A percentile compares a stretch with the other conserved stretches of the same genome.
These are phyloP conservation scores for Tulasnella calospora DNA, from an alignment of 768 basidiomycete genomes.

Conservation along the genomic window DNA sequence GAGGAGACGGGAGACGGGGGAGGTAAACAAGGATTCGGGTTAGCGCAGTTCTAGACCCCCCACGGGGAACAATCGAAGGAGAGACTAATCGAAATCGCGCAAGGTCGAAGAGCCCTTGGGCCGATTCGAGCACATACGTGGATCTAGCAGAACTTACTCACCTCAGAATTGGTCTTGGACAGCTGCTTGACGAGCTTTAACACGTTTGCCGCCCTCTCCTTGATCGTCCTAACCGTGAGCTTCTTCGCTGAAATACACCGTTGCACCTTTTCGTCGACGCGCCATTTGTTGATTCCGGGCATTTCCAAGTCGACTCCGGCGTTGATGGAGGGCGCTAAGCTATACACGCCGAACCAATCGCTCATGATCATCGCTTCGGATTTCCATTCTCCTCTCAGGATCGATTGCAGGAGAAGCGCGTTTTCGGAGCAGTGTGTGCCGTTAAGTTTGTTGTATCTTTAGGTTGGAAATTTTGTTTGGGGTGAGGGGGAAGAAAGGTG, in stretches of 20 bases:
- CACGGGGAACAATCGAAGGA: constrained; percentile 39
- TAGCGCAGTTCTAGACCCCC: neutral
- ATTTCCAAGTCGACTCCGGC: constrained; percentile 63
- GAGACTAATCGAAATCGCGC: neutral
- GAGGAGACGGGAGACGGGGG: neutral
- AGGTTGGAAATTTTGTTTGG: neutral
- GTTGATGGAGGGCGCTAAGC: constrained; percentile 46
- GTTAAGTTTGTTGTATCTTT: constrained; percentile 45
- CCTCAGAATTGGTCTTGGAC: constrained; percentile 59
- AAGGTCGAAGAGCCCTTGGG: constrained; percentile 31
- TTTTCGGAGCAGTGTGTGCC: constrained; percentile 55
- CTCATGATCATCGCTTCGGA: constrained; percentile 58
- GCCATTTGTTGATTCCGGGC: constrained; percentile 42
- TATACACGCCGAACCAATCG: constrained; percentile 52
- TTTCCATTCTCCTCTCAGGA: constrained; percentile 62
- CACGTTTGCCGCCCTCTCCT: constrained; percentile 30
- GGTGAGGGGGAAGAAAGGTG: neutral
- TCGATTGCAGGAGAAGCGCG: constrained; percentile 47
- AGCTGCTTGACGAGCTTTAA: constrained; percentile 56
- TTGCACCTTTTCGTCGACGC: constrained; percentile 23
- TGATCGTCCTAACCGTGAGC: constrained; percentile 30
- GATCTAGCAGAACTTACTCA: constrained; percentile 37
- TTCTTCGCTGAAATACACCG: constrained; percentile 43
- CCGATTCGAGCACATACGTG: neutral
- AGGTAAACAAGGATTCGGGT: constrained; percentile 37